Evolutionary conservation across 2,329 filamentous ascomycete genomes (phyloP), one percentile per base, ranked within the genome.

Genomic region (Ophiostoma piceae): DNA sequence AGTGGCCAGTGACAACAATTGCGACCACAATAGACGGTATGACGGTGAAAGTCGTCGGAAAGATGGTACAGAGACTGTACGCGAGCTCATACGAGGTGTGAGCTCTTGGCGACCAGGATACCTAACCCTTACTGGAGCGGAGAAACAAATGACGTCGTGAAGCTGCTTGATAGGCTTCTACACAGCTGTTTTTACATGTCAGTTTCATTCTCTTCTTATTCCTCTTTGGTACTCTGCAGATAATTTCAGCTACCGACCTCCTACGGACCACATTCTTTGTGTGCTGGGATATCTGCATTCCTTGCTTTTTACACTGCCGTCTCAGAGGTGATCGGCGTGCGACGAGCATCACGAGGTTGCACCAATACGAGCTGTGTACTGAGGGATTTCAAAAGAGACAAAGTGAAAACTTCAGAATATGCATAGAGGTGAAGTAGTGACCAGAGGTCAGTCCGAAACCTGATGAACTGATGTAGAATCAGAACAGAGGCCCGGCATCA

Each of bases 241-340:
- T 41, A 35, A 35, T 35, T 35, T 35, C 39, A 43, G 39, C 39
- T 43, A 35, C 39, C 39, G 39, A 9, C 41, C 41, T 43, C 41
- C 35, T 43, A 43, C 12, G 12, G 41, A 43, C 12, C 12, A 47
- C 43, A 47, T 47, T 47, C 43, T 47, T 47, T 47, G 19, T 47
- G 43, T 16, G 43, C 43, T n/a, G 16, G 7, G 43, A 47, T 62
- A 9, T 32, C 57, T 62, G 16, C 57, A 62, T 62, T 57, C 51
- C 51, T 62, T 32, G 26, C 57, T 62, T 62, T 62, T 62, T 32
- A 11, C 51, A 57, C 26, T 32, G 57, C 57, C 14, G 12, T 62
- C 57, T 32, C 26, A 32, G 22, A 62, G 57, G 12, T 62, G 57
- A 62, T 62, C 57, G 57, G 57, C 57, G 57, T 62, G 60, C 29